phyloP scores from a whole-genome alignment of 441 rosid species.

The Euphorbia celastroides region DNA sequence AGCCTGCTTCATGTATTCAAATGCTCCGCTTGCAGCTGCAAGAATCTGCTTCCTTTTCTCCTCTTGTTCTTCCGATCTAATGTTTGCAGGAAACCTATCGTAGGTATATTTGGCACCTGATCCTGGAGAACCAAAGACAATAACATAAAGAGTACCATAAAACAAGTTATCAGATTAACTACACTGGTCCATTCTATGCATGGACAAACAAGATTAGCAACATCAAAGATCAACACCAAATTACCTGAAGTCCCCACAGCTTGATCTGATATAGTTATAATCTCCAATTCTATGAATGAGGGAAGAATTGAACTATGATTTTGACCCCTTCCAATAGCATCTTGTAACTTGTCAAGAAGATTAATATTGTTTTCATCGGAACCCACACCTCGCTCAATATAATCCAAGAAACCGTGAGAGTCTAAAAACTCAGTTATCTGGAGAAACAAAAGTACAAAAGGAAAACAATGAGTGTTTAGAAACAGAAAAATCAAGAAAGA shows the following conservation, averaged over 20 bases:
- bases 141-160: not conserved
- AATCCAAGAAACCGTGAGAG: conserved; percentile 91
- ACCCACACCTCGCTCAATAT: conserved; percentile 74
- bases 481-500: not conserved
- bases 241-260: conserved; percentile 70
- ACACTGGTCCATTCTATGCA: not conserved
- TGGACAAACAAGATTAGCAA: not conserved
- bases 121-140: conserved; percentile 28
- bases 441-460: conserved; percentile 4
- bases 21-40: conserved; percentile 83
- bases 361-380: conserved; percentile 67
- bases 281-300: conserved; percentile 64
- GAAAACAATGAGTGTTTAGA: not conserved
- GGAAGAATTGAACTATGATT: conserved; percentile 80
- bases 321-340: conserved; percentile 97
- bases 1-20: conserved; percentile 69
- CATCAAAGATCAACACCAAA: conserved; percentile 19
- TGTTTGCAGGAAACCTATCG: conserved; percentile 93
- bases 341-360: conserved; percentile 96
- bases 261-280: conserved; percentile 87
- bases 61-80: conserved; percentile 91
- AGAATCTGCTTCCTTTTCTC: conserved; percentile 95
- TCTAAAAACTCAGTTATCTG: conserved; percentile 87
- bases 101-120: conserved; percentile 87
- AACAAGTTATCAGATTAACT: conserved; percentile 19